A percentile compares a stretch with the other conserved stretches of the same genome.
These are phyloP conservation scores for Laburnicola sp. DNA, from an alignment of 2,329 filamentous ascomycete species.

Conservation along the genomic window DNA sequence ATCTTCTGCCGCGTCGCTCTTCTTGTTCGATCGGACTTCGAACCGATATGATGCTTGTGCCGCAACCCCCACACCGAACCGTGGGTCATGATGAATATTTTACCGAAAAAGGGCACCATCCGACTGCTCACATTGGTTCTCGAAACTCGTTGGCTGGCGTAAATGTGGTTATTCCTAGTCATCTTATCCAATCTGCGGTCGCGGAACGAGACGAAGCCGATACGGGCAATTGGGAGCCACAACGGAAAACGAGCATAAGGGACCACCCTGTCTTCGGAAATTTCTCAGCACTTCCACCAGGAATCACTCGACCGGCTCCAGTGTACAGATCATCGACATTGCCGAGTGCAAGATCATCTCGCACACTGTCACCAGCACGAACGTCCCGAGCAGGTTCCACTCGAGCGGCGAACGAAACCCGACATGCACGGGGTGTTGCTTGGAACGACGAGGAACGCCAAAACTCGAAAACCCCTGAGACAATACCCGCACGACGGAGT, in stretches of 20 bases:
- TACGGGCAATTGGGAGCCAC: conserved; percentile 19
- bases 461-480: not conserved
- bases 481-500: not conserved
- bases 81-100: not conserved
- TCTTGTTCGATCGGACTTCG: not conserved
- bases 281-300: not conserved
- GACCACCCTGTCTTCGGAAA: not conserved
- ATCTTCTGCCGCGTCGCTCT: not conserved
- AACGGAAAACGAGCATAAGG: conserved; percentile 14
- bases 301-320: not conserved
- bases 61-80: not conserved
- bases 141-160: not conserved
- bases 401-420: not conserved
- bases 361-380: not conserved
- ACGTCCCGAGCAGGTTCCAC: not conserved
- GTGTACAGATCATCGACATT: conserved; percentile 6
- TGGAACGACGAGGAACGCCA: not conserved
- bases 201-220: conserved; percentile 20
- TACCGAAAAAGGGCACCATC: not conserved
- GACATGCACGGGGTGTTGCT: not conserved
- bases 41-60: not conserved
- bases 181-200: conserved; percentile 24
- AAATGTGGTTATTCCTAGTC: conserved; percentile 27
- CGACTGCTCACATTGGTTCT: not conserved
- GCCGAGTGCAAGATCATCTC: conserved; percentile 2